Evolutionary conservation across 306 rosid genomes (phyloP).

Genomic region (Alnus rubra): DNA sequence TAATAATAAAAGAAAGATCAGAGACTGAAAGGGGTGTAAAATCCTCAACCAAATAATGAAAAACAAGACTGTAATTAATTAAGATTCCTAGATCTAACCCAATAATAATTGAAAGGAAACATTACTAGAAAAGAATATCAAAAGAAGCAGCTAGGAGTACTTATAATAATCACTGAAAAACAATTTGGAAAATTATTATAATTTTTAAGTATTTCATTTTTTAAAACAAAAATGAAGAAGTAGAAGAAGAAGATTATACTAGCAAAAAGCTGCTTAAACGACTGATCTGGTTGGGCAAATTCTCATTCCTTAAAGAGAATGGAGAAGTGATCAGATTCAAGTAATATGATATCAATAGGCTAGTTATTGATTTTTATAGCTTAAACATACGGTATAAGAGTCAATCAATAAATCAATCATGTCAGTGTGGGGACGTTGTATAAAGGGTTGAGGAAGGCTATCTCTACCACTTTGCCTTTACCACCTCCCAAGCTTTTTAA

Average conservation of each 20-base stretch:
- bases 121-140: background rate
- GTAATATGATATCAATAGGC: background rate
- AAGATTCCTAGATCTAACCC: conserved; percentile 35
- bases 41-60: conserved; percentile 48
- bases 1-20: conserved; percentile 37
- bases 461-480: conserved; percentile 32
- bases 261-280: background rate
- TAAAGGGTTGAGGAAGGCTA: conserved; percentile 14
- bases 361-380: background rate
- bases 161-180: background rate
- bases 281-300: background rate
- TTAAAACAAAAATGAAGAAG: background rate
- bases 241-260: background rate
- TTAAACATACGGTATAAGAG: conserved; percentile 15
- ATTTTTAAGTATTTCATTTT: background rate
- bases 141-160: too few species aligned
- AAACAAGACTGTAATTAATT: conserved; percentile 35
- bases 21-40: conserved; percentile 30
- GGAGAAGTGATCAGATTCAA: background rate
- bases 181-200: background rate
- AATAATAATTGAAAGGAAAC: conserved; percentile 47
- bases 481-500: conserved; percentile 33
- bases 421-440: conserved; percentile 37
- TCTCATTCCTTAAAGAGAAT: background rate
- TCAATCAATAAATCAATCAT: conserved; percentile 68